Base-by-base conservation (phyloP, 208 protist genomes). In the Trypanosoma conorhini region DNA sequence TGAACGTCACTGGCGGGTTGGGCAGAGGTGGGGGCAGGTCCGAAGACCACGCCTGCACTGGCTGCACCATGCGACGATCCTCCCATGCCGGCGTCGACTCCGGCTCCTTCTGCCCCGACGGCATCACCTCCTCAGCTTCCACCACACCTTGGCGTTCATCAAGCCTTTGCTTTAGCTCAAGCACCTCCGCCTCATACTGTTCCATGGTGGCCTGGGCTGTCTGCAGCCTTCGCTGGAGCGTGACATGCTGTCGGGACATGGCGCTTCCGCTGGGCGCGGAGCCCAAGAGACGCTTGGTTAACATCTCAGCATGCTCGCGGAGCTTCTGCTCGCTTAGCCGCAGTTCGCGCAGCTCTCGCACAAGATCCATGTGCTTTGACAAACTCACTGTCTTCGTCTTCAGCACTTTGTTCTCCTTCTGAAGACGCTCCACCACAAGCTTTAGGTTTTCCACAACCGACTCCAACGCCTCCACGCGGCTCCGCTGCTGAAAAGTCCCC, bases 361-460 rank as follows among this genome's bases (percentile, higher is more conserved):
- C 60, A 59, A 87, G 69, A 35, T 83, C 79, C 56, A 77, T 76
- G 67, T 91, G 80, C 35, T 78, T 80, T 44, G 73, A 67, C 55
- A 74, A 78, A 52, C 65, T 72, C 8, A 86, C 74, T 40, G 62
- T 71, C 51, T 74, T 73, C 3, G 72, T 60, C 50, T 77, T 72
- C 13, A 96, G 73, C n/a, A 79, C 60, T 21, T 54, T 62, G 57
- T 96, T 96, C 61, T 96, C 89, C 40, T 62, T 24, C 70, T 92
- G 87, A 58, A 96, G 75, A 35, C 82, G 79, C 46, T 88, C 77
- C 26, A 96, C 82, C 24, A 93, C 83, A 30, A 88, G 44, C 65
- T 91, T 90, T 28, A 96, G 59, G 56, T 91, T 92, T 26, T 90
- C 88, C 24, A 93, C 78, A 7, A 93, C 68, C 33, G 83, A 82